Evolutionary conservation across 169 alveolate species (phyloP).

Genomic region (Perkinsus olseni): DNA sequence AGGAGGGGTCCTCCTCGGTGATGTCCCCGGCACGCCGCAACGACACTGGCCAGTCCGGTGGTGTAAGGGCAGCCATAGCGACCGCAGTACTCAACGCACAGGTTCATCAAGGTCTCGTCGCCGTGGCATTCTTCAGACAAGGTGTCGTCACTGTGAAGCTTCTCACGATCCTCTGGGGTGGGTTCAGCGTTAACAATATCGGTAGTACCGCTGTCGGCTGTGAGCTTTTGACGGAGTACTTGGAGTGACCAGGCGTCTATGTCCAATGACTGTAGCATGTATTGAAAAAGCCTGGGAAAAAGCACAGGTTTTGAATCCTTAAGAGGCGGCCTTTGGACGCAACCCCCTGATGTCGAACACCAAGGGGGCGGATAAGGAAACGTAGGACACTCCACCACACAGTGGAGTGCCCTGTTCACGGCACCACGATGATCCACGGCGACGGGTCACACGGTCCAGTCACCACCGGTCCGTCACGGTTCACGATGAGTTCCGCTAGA

Average conservation of each 20-base stretch:
- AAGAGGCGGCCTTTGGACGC: too few species aligned
- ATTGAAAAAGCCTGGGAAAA: background rate
- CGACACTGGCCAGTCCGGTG: background rate
- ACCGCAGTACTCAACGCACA: background rate
- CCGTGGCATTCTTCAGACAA: background rate
- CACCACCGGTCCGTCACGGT: too few species aligned
- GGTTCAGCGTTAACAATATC: background rate
- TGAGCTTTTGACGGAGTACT: background rate
- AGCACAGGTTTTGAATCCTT: too few species aligned
- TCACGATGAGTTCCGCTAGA: too few species aligned
- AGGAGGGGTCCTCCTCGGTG: background rate
- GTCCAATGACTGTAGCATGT: background rate
- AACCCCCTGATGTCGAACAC: too few species aligned
- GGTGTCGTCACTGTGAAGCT: background rate
- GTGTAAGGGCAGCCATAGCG: background rate
- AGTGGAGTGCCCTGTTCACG: too few species aligned
- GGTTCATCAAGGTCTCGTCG: background rate
- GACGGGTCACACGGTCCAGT: too few species aligned
- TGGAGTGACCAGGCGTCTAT: background rate
- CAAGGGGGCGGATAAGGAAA: too few species aligned
- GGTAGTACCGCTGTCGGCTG: background rate
- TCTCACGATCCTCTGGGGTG: background rate
- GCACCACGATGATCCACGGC: too few species aligned
- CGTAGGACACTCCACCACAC: too few species aligned
- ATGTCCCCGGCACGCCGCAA: background rate